phyloP scores from a whole-genome alignment of 768 basidiomycete genomes.

The Tulasnella calospora region DNA sequence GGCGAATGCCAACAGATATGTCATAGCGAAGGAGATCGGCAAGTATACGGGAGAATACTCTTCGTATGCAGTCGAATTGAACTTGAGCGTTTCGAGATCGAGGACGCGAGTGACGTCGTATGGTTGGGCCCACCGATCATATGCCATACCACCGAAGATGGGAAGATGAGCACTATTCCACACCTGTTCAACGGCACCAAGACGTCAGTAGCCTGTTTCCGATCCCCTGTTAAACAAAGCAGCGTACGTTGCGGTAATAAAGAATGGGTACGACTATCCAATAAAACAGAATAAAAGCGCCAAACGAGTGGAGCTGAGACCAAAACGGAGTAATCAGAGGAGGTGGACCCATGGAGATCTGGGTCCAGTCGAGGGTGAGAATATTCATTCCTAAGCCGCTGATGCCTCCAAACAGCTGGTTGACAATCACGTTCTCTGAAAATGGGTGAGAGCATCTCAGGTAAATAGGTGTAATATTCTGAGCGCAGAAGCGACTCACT shows the following conservation, averaged over 20 bases:
- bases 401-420: too few relatives aligned
- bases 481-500: neutral
- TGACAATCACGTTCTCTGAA: slow-evolving; percentile 63
- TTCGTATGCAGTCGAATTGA: slow-evolving; percentile 43
- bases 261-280: slow-evolving; percentile 89
- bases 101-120: slow-evolving; percentile 43
- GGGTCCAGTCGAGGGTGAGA: slow-evolving; percentile 89
- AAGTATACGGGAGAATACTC: too few relatives aligned
- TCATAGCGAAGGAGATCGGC: slow-evolving; percentile 39
- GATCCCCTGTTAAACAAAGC: neutral
- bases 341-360: slow-evolving; percentile 67
- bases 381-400: slow-evolving; percentile 85
- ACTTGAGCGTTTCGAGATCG: slow-evolving; percentile 30
- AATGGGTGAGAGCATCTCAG: neutral
- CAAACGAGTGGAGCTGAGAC: slow-evolving; percentile 87
- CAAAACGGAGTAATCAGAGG: too few relatives aligned
- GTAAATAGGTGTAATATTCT: neutral
- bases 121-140: slow-evolving; percentile 41
- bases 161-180: slow-evolving; percentile 43
- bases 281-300: slow-evolving; percentile 82
- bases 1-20: slow-evolving; percentile 42
- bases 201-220: neutral
- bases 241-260: slow-evolving; percentile 88
- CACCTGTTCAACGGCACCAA: slow-evolving; percentile 30
- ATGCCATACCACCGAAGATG: too few relatives aligned